Percentiles rank a stretch among this genome's conserved stretches.
Conservation (phyloP, 2,329 filamentous ascomycete genomes). For the Epicoccum nigrum region DNA sequence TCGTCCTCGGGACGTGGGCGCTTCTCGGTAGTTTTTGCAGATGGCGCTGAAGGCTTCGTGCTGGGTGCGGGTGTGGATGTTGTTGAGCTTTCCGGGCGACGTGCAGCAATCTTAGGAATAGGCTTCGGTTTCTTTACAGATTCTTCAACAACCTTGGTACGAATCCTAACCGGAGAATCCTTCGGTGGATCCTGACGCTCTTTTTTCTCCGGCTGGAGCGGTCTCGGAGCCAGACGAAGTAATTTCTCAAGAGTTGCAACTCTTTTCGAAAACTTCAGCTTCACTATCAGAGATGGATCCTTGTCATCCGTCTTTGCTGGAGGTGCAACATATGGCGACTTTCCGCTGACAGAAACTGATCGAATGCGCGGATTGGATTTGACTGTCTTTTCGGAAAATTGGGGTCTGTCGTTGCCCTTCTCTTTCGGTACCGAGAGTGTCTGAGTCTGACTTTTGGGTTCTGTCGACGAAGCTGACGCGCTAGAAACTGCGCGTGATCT, state of each 20-base stretch:
- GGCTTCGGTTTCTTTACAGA: conserved; percentile 37
- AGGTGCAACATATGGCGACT: conserved; percentile 28
- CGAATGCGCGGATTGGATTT: conserved; percentile 34
- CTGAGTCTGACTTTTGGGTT: conserved; percentile 39
- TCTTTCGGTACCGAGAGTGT: conserved; percentile 27
- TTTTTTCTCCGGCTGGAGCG: conserved; percentile 30
- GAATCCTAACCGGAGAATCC: conserved; percentile 22
- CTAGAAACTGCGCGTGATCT: conserved; percentile 45
- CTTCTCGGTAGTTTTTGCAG: conserved; percentile 39
- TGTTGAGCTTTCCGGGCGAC: conserved; percentile 30
- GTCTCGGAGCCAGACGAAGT: conserved; percentile 42
- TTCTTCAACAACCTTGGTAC: conserved; percentile 23
- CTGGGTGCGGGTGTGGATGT: conserved; percentile 15
- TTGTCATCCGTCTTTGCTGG: conserved; percentile 18
- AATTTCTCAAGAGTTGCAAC: conserved; percentile 53
- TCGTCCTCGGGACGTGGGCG: conserved; percentile 45
- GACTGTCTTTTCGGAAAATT: conserved; percentile 26
- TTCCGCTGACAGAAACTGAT: conserved; percentile 36
- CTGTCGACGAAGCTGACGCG: conserved; percentile 44
- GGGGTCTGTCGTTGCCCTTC: conserved; percentile 14
- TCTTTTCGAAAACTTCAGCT: conserved; percentile 60
- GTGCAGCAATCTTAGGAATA: conserved; percentile 33
- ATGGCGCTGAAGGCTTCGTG: conserved; percentile 17
- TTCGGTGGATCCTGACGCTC: conserved; percentile 34
- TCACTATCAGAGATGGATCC: conserved; percentile 50